phyloP scores from a whole-genome alignment of 2,329 filamentous ascomycete genomes.

The Colletotrichum lini region DNA sequence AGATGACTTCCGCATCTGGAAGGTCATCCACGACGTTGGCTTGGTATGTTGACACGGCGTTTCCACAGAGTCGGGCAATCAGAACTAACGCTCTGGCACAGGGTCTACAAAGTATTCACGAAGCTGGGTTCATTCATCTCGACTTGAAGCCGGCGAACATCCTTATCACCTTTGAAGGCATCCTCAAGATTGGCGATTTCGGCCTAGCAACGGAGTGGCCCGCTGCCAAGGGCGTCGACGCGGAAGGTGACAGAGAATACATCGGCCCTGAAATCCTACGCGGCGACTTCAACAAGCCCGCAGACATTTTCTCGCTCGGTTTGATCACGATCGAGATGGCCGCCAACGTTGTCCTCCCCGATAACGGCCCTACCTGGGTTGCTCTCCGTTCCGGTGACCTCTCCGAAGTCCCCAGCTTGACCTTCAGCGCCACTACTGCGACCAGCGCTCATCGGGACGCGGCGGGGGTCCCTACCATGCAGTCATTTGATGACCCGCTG shows the following conservation, averaged over 20 bases:
- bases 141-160: conserved; percentile 90
- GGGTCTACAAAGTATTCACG: conserved; percentile 92
- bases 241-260: conserved; percentile 96
- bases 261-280: conserved; percentile 93
- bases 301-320: conserved; percentile 94
- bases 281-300: conserved; percentile 89
- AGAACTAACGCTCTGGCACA: conserved; percentile 58
- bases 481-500: conserved; percentile 39
- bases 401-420: conserved; percentile 89
- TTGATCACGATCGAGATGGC: conserved; percentile 96
- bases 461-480: conserved; percentile 41
- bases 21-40: conserved; percentile 89
- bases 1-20: conserved; percentile 99
- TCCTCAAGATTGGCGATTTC: conserved; percentile 89
- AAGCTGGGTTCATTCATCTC: conserved; percentile 87
- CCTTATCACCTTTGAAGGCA: conserved; percentile 84
- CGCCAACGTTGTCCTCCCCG: conserved; percentile 92
- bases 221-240: conserved; percentile 81
- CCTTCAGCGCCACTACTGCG: conserved; percentile 75
- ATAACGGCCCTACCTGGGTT: conserved; percentile 93
- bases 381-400: conserved; percentile 91
- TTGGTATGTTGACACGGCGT: conserved; percentile 70
- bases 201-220: conserved; percentile 86
- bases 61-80: background rate
- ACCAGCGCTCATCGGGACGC: conserved; percentile 39